phyloP scores from a whole-genome alignment of 331 rosid genomes.

The Arachis monticola region DNA sequence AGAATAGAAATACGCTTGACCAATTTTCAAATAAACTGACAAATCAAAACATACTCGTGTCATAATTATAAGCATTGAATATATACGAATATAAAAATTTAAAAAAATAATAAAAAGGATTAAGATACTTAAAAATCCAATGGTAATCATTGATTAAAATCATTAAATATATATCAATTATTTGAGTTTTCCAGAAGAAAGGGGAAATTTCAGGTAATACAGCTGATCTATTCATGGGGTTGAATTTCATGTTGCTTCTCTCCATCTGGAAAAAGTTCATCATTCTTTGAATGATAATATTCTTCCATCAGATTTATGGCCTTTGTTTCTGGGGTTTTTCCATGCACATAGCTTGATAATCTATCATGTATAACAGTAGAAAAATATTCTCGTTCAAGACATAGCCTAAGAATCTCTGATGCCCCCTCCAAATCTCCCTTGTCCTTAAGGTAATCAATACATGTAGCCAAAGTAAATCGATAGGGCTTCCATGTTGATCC shows the following conservation, averaged over 20 bases:
- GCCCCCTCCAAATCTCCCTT: slow-evolving; percentile 51
- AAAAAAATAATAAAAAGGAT: neutral
- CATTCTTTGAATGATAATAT: slow-evolving; percentile 21
- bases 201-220: neutral
- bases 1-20: too few relatives aligned
- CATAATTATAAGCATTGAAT: too few relatives aligned
- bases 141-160: neutral
- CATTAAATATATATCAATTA: neutral
- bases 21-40: too few relatives aligned
- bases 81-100: too few relatives aligned
- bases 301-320: slow-evolving; percentile 33
- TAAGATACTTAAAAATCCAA: neutral
- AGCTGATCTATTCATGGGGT: slow-evolving; percentile 14
- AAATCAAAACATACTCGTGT: neutral
- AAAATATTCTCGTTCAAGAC: slow-evolving; percentile 33
- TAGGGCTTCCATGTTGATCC: slow-evolving; percentile 46
- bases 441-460: slow-evolving; percentile 60
- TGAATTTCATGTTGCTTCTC: slow-evolving; percentile 17
- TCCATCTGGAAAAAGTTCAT: slow-evolving; percentile 22
- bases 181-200: neutral
- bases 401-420: slow-evolving; percentile 43
- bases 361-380: slow-evolving; percentile 28
- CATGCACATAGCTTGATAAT: slow-evolving; percentile 41
- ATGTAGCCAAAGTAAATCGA: slow-evolving; percentile 44
- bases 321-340: slow-evolving; percentile 37